Base-by-base conservation (phyloP, 495 filamentous ascomycete species). In the Penicillium longicatenatum region DNA sequence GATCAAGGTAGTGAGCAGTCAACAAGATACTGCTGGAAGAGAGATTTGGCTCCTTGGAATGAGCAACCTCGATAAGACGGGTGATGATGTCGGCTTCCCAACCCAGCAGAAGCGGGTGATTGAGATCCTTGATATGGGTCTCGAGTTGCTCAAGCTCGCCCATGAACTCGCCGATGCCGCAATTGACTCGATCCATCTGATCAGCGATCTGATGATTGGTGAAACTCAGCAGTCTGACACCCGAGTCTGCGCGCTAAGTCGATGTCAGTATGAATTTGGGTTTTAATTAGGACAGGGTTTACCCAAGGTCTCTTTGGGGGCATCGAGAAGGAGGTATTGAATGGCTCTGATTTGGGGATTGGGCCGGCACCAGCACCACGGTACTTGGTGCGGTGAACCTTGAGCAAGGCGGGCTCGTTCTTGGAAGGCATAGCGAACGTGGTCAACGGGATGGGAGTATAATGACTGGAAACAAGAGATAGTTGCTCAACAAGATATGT, bases 1-100 rank as follows among this genome's bases (percentile, higher is more conserved):
- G 62, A 6, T 67, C 59, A 1, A 62, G 33, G 22, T 37, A 44
- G 4, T 53, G 46, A 10, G 31, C 52, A 20, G 67, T 53, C 9
- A 61, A 56, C 7, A 72, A 55, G 19, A 51, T 51, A n/a, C 70
- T 29, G 12, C 62, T 64, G 12, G 50, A 52, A 0, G 66, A 64
- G 31, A 74, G 31, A 53, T 63, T 69, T 51, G 59, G 62, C 11
- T 73, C 67, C 8, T 47, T 57, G 22, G 64, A 58, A 57, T 70
- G 64, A 35, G 70, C 63, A n/a, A 72, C 64, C 37, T 75, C 73
- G 45, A 77, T 66, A 9, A 77, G 64, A 21, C 73, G 72, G 4
- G 75, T 77, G 20, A 77, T 63, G 20, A 64, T 63, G 53, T 77
- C 69, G 14, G 73, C 73, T 54, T 77, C 70, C 71, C 73, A 77